These are phyloP conservation scores for Alloteropsis angusta DNA, from an alignment of 202 grass and related monocot species.

Conservation along the genomic window DNA sequence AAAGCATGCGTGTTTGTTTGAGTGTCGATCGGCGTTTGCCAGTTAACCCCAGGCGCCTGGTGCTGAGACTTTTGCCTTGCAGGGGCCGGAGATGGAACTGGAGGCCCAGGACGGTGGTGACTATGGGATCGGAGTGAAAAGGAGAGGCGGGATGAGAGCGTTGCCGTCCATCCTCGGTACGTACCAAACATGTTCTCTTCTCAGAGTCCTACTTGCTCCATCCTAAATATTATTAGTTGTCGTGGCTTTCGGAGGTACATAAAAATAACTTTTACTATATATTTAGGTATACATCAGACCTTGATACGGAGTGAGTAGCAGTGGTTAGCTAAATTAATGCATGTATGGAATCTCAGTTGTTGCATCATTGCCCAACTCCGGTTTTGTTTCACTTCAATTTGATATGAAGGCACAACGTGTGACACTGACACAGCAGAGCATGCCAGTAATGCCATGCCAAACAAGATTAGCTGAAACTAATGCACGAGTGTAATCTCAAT, in stretches of 20 bases:
- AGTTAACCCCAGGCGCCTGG: not conserved
- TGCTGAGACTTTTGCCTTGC: not conserved
- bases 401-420: no score
- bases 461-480: no score
- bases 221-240: no score
- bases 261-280: no score
- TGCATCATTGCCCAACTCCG: not conserved
- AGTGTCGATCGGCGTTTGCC: not conserved
- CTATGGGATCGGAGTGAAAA: not conserved
- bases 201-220: no score
- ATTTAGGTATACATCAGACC: not conserved
- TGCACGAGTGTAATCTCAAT: no score
- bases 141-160: constrained; percentile 12
- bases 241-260: no score
- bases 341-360: not conserved
- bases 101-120: not conserved
- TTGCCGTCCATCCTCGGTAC: constrained; percentile 29
- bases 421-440: no score
- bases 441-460: no score
- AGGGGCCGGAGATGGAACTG: not conserved
- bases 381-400: not conserved
- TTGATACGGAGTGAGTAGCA: not conserved
- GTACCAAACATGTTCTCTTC: not conserved
- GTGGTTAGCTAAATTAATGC: not conserved
- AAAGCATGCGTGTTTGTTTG: not conserved